Evolutionary conservation across 768 basidiomycete species (phyloP).

Genomic region (Tricholoma terreum): DNA sequence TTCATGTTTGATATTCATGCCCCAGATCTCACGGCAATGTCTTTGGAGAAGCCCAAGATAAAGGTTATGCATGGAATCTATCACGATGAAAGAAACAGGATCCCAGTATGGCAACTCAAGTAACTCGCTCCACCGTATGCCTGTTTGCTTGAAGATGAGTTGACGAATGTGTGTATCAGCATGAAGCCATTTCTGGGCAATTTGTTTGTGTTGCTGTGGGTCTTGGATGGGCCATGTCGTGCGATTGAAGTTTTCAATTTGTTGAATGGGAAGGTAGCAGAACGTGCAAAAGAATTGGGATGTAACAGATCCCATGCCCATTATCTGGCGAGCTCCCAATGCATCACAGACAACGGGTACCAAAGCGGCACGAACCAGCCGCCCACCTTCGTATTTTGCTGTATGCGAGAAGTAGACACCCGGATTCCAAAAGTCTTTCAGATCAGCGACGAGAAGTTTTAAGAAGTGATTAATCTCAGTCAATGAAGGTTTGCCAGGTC

Average conservation of each 20-base stretch:
- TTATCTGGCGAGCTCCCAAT: conserved; percentile 17
- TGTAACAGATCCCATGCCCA: neutral
- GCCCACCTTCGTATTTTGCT: conserved; percentile 10
- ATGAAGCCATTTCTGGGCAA: neutral
- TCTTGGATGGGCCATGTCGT: conserved; percentile 10
- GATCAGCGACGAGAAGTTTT: conserved; percentile 28
- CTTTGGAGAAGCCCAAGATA: conserved; percentile 25
- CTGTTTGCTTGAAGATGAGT: conserved; percentile 15
- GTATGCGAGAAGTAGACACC: conserved; percentile 24
- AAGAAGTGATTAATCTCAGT: conserved; percentile 32
- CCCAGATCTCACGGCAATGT: conserved; percentile 23
- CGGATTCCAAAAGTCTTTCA: conserved; percentile 22
- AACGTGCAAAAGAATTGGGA: conserved; percentile 16
- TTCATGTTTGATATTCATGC: conserved; percentile 11
- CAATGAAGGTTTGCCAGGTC: conserved; percentile 27
- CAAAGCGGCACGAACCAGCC: conserved; percentile 19
- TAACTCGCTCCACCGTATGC: conserved; percentile 26
- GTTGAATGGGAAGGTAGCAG: conserved; percentile 9
- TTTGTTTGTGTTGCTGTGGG: conserved; percentile 1
- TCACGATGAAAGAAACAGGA: conserved; percentile 20
- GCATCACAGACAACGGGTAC: conserved; percentile 29
- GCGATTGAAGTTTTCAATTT: conserved; percentile 17
- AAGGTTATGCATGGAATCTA: conserved; percentile 41
- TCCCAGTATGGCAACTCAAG: conserved; percentile 35
- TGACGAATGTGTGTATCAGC: neutral